Evolutionary conservation across 1,284 basidiomycete species (phyloP).

Genomic region (Malassezia equina): DNA sequence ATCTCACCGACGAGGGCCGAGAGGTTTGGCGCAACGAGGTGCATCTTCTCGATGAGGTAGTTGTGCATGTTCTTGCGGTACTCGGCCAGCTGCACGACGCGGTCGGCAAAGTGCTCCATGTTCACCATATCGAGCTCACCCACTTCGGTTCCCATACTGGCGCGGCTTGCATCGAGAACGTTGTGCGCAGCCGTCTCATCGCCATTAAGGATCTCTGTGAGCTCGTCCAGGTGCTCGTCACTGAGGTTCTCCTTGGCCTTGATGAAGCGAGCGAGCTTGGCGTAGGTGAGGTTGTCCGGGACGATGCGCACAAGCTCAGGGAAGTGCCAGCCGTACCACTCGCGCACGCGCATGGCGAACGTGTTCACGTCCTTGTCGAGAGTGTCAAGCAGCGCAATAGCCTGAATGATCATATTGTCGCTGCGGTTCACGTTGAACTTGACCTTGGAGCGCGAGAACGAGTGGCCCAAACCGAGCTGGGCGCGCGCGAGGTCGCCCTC

Average conservation of each 20-base stretch:
- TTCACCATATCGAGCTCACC: constrained; percentile 92
- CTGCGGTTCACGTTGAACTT: constrained; percentile 95
- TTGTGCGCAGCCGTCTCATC: constrained; percentile 81
- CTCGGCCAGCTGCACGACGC: constrained; percentile 81
- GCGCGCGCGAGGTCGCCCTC: constrained; percentile 81
- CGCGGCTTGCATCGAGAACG: constrained; percentile 81
- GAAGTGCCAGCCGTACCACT: constrained; percentile 99
- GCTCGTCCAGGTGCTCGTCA: constrained; percentile 65
- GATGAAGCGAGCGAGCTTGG: constrained; percentile 74
- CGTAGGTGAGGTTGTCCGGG: constrained; percentile 90
- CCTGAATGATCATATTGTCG: constrained; percentile 99
- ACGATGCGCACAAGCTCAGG: constrained; percentile 91
- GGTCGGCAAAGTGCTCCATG: constrained; percentile 80
- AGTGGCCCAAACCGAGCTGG: constrained; percentile 83
- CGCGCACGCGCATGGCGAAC: constrained; percentile 93
- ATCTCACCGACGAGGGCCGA: constrained; percentile 90
- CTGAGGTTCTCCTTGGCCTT: constrained; percentile 63
- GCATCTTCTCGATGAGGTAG: constrained; percentile 96
- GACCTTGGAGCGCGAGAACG: constrained; percentile 92
- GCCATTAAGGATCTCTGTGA: constrained; percentile 74
- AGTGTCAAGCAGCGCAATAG: constrained; percentile 93
- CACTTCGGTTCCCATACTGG: constrained; percentile 89
- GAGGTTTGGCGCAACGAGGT: constrained; percentile 80
- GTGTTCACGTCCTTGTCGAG: constrained; percentile 99
- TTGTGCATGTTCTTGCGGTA: constrained; percentile 84